Conservation (phyloP, 352 stramenopile species). For the Globisporangium camurandrum region DNA sequence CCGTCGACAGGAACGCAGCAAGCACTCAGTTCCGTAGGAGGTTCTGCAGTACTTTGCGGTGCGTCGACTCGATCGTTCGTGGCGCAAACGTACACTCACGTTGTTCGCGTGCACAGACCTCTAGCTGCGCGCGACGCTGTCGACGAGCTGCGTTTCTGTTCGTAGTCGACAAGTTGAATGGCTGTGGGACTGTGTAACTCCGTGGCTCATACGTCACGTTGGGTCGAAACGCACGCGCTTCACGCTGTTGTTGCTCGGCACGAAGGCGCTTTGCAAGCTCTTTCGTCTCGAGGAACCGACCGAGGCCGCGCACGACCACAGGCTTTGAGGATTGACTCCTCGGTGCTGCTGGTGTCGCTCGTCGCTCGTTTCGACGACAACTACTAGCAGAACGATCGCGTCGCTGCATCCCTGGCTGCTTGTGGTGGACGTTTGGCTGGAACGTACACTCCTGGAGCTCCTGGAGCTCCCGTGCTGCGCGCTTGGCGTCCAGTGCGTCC, state of each 20-base stretch:
- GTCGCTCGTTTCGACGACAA: not conserved
- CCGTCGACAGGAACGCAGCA: no score
- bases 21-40: slow-evolving; percentile 29
- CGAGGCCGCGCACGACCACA: slow-evolving; percentile 75
- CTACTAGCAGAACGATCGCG: no score
- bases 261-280: slow-evolving; percentile 62
- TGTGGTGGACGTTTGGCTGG: slow-evolving; percentile 41
- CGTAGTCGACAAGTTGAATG: slow-evolving; percentile 62
- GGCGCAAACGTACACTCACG: slow-evolving; percentile 58
- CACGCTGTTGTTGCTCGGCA: slow-evolving; percentile 50
- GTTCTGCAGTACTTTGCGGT: slow-evolving; percentile 39
- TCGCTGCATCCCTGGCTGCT: no score
- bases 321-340: slow-evolving; percentile 26
- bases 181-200: slow-evolving; percentile 67
- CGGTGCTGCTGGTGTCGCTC: slow-evolving; percentile 5
- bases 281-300: slow-evolving; percentile 67
- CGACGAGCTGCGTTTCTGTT: slow-evolving; percentile 45
- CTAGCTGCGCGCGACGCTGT: slow-evolving; percentile 30
- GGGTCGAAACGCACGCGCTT: slow-evolving; percentile 53
- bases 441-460: slow-evolving; percentile 84
- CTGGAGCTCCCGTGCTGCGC: slow-evolving; percentile 45
- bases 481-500: slow-evolving; percentile 51
- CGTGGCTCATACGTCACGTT: slow-evolving; percentile 54
- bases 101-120: slow-evolving; percentile 44
- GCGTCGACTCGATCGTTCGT: slow-evolving; percentile 44